phyloP scores from a whole-genome alignment of 2,329 filamentous ascomycete genomes.

The Penicillium sp. region DNA sequence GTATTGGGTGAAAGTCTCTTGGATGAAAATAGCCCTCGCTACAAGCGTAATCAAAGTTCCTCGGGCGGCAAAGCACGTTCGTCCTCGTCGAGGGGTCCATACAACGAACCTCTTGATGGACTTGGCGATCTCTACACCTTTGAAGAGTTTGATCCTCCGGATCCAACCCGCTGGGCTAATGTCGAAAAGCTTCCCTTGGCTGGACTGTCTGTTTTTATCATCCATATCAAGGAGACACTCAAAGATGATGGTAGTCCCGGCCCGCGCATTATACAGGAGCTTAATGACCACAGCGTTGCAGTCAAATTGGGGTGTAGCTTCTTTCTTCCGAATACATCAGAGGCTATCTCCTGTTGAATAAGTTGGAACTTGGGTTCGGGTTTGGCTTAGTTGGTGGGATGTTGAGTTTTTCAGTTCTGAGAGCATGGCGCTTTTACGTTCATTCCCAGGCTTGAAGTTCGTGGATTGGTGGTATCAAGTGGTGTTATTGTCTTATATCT shows the following conservation, averaged over 20 bases:
- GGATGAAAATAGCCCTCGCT: constrained; percentile 29
- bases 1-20: constrained; percentile 9
- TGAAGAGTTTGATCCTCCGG: constrained; percentile 13
- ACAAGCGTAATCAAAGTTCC: constrained; percentile 21
- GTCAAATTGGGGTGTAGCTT: constrained; percentile 76
- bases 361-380: background rate
- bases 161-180: constrained; percentile 15
- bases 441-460: background rate
- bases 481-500: background rate
- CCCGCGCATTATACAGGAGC: constrained; percentile 68
- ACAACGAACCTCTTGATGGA: background rate
- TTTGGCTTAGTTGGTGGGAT: background rate
- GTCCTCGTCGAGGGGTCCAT: background rate
- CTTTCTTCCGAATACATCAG: constrained; percentile 66
- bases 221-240: constrained; percentile 89
- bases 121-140: constrained; percentile 4
- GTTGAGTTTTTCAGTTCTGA: background rate
- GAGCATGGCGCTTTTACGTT: background rate
- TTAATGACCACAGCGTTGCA: constrained; percentile 65
- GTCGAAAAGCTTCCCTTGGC: constrained; percentile 53
- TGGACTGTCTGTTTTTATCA: constrained; percentile 80
- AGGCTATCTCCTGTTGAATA: constrained; percentile 49
- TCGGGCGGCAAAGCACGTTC: background rate
- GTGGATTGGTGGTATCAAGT: background rate
- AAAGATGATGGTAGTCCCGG: constrained; percentile 66